Percentiles rank a stretch among this genome's conserved stretches.
These are phyloP conservation scores for Backusella mclennaniae DNA, from an alignment of 192 early-diverging fungal species.

Conservation along the genomic window DNA sequence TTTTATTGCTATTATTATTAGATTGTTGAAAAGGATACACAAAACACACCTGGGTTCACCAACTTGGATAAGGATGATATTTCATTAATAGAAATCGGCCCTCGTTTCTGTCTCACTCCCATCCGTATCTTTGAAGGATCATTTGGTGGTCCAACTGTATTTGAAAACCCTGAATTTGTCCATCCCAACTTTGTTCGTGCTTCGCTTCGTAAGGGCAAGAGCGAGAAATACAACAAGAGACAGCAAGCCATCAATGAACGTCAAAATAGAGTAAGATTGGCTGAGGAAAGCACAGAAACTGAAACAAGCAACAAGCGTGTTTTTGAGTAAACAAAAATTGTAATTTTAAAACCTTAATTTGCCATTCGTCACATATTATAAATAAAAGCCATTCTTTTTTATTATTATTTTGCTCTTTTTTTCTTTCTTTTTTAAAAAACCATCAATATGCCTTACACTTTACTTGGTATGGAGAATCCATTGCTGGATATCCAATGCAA, in stretches of 20 bases:
- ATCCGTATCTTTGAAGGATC: slow-evolving; percentile 95
- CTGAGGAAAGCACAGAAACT: slow-evolving; percentile 46
- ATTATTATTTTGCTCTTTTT: neutral
- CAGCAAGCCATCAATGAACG: slow-evolving; percentile 39
- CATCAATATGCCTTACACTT: slow-evolving; percentile 23
- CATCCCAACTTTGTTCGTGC: slow-evolving; percentile 62
- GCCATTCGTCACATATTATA: neutral
- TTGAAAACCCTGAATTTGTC: slow-evolving; percentile 86
- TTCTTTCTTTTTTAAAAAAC: neutral
- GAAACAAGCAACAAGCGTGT: slow-evolving; percentile 39
- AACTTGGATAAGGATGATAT: slow-evolving; percentile 67
- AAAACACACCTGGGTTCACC: slow-evolving; percentile 52
- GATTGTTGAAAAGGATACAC: slow-evolving; percentile 70
- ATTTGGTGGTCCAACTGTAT: slow-evolving; percentile 91
- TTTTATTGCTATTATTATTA: neutral
- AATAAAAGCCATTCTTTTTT: neutral
- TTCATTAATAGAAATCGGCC: slow-evolving; percentile 92
- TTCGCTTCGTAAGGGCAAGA: slow-evolving; percentile 44
- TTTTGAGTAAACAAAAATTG: neutral
- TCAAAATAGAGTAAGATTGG: slow-evolving; percentile 47
- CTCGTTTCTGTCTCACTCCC: slow-evolving; percentile 90
- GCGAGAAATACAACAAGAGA: slow-evolving; percentile 51
- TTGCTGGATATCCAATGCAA: slow-evolving; percentile 94
- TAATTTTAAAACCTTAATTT: neutral
- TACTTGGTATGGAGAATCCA: slow-evolving; percentile 96